A percentile compares a stretch with the other conserved stretches of the same genome.
phyloP scores from a whole-genome alignment of 2,329 filamentous ascomycete genomes.

The Hortaea sp. region DNA sequence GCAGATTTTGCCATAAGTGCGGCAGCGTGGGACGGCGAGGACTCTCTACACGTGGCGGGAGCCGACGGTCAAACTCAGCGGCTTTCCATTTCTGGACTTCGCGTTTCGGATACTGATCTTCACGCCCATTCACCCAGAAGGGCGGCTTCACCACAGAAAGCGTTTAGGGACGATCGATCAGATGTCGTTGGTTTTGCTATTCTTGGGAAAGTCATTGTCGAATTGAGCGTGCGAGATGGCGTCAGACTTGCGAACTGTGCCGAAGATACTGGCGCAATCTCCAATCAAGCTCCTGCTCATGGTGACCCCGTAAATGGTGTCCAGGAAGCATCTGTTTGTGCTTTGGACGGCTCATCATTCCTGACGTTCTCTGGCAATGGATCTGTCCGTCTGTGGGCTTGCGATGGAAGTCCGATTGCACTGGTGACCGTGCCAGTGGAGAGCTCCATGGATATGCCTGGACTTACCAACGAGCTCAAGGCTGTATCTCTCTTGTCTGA shows the following conservation, averaged over 20 bases:
- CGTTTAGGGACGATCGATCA: neutral
- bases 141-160: constrained; percentile 11
- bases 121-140: constrained; percentile 9
- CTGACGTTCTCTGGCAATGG: constrained; percentile 83
- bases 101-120: constrained; percentile 15
- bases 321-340: constrained; percentile 50
- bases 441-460: constrained; percentile 40
- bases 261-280: constrained; percentile 5
- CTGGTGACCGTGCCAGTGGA: constrained; percentile 62
- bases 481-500: constrained; percentile 49
- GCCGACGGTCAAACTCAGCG: constrained; percentile 48
- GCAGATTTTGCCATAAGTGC: constrained; percentile 60
- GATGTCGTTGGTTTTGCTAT: constrained; percentile 28
- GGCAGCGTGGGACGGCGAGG: constrained; percentile 49
- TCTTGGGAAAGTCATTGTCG: constrained; percentile 24
- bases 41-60: constrained; percentile 58
- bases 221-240: constrained; percentile 16
- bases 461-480: constrained; percentile 46
- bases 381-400: constrained; percentile 71
- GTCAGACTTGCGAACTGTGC: constrained; percentile 9
- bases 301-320: constrained; percentile 59
- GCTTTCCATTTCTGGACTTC: constrained; percentile 30
- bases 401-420: constrained; percentile 57
- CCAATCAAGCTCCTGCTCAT: constrained; percentile 44
- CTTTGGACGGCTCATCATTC: constrained; percentile 58